These are phyloP conservation scores for Pilobolus umbonatus DNA, from an alignment of 192 early-diverging fungal species.

Conservation along the genomic window DNA sequence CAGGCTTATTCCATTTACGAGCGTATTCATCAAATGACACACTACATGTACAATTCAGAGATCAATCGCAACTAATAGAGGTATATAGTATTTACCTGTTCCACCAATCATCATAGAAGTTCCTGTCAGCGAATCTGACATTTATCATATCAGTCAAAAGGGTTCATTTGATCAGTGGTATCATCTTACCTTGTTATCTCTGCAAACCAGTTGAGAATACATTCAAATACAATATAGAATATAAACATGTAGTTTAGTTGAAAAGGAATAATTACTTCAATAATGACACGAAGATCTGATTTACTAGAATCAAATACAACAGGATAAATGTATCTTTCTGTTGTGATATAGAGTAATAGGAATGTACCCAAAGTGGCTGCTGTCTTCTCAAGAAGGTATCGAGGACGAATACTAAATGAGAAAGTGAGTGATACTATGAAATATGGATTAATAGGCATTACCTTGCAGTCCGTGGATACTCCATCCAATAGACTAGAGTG, in stretches of 20 bases:
- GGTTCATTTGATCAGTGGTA: background rate
- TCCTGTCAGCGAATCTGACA: conserved; percentile 83
- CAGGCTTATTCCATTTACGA: conserved; percentile 96
- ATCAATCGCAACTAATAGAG: background rate
- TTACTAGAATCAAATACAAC: conserved; percentile 61
- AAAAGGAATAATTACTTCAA: conserved; percentile 81
- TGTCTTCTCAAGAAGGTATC: conserved; percentile 81
- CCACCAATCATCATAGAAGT: conserved; percentile 99
- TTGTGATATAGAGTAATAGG: conserved; percentile 75
- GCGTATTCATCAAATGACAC: conserved; percentile 89
- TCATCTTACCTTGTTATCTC: conserved; percentile 70
- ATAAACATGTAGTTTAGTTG: conserved; percentile 88
- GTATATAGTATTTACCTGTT: conserved; percentile 45
- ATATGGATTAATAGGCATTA: conserved; percentile 24
- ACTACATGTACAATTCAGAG: conserved; percentile 18
- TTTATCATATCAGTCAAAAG: background rate
- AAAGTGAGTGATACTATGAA: background rate
- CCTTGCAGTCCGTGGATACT: conserved; percentile 82
- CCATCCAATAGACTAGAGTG: conserved; percentile 87
- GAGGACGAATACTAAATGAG: conserved; percentile 64
- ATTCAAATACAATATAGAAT: conserved; percentile 96
- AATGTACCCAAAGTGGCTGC: conserved; percentile 76
- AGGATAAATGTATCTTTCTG: conserved; percentile 85
- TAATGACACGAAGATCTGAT: conserved; percentile 49
- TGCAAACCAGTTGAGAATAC: conserved; percentile 93